Base-by-base conservation (phyloP, 2,329 filamentous ascomycete genomes). In the Pestalotiopsis sp. region DNA sequence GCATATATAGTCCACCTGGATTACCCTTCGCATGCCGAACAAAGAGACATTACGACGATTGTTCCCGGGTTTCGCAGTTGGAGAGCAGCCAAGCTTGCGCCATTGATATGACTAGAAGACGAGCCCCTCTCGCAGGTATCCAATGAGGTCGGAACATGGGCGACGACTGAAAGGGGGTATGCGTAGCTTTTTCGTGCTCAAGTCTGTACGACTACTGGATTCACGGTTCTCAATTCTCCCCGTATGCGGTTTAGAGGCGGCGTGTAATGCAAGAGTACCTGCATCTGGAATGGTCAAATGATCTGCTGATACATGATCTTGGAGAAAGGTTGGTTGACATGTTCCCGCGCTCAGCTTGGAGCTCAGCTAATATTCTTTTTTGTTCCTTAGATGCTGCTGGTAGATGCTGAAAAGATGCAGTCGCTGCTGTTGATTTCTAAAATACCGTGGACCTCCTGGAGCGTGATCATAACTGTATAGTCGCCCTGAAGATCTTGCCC, bases 231-330 rank as follows among this genome's bases (percentile, higher is more conserved):
- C 56, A 25, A 39, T 59, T 58, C 36, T 64, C 31, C 31, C 62
- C 45, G 59, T 45, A 66, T 45, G 64, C 36, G 58, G 58, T 36
- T 56, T 66, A 61, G 64, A 64, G 38, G 60, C 64, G 41, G 66
- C 68, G 64, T 56, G 58, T 45, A 45, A 59, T 63, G 60, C 60
- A 63, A 69, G 65, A 74, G 72, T 72, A 72, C 72, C 70, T 74
- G 72, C 68, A 68, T 72, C 69, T 71, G 66, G 69, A 74, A 74
- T 68, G 68, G 72, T 71, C 64, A 70, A 69, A 41, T 69, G 68
- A 64, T 71, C 68, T 71, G 72, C 71, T 73, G 73, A 73, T 72
- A 71, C 31, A 36, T 36, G 7, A 36, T 66, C 66, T 62, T 58
- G 52, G 56, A 36, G 52, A 57, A 14, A 66, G 64, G 45, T 66